A percentile compares a stretch with the other conserved stretches of the same genome.
Conservation (phyloP, 2,329 filamentous ascomycete species). For the Claviceps citrina region DNA sequence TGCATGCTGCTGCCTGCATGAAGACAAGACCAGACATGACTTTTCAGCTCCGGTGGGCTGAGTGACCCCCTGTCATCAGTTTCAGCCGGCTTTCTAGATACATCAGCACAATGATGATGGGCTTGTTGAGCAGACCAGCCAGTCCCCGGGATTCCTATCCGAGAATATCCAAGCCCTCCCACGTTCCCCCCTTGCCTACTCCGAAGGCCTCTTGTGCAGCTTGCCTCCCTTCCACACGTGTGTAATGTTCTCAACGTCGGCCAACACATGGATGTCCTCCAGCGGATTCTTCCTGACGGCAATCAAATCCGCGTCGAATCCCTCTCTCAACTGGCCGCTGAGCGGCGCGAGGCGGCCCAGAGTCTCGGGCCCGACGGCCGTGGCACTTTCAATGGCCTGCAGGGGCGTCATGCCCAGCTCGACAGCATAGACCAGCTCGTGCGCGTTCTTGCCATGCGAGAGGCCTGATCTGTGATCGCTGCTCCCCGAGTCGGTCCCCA, state of each 20-base stretch:
- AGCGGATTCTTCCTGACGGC: slow-evolving; percentile 27
- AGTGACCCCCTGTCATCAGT: too few species aligned
- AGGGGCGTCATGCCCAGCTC: slow-evolving; percentile 33
- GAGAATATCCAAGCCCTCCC: too few species aligned
- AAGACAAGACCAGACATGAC: too few species aligned
- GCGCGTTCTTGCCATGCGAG: slow-evolving; percentile 19
- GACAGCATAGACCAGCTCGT: slow-evolving; percentile 31
- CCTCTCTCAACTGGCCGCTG: slow-evolving; percentile 29
- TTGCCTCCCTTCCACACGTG: slow-evolving; percentile 29
- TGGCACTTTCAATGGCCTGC: slow-evolving; percentile 35
- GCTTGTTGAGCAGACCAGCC: too few species aligned
- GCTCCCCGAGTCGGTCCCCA: slow-evolving; percentile 26
- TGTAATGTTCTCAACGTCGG: slow-evolving; percentile 21
- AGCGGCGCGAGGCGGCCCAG: slow-evolving; percentile 27
- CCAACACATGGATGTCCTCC: slow-evolving; percentile 25
- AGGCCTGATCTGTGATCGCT: slow-evolving; percentile 14
- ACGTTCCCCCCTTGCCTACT: too few species aligned
- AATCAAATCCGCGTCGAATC: slow-evolving; percentile 33
- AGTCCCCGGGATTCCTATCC: too few species aligned
- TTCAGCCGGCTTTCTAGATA: too few species aligned
- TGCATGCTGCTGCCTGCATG: too few species aligned
- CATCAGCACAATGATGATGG: too few species aligned
- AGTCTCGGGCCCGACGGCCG: slow-evolving; percentile 27
- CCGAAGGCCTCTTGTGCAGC: slow-evolving; percentile 20
- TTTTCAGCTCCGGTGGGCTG: too few species aligned